Base-by-base conservation (phyloP, 2,329 filamentous ascomycete genomes). In the Alternaria infectoria region DNA sequence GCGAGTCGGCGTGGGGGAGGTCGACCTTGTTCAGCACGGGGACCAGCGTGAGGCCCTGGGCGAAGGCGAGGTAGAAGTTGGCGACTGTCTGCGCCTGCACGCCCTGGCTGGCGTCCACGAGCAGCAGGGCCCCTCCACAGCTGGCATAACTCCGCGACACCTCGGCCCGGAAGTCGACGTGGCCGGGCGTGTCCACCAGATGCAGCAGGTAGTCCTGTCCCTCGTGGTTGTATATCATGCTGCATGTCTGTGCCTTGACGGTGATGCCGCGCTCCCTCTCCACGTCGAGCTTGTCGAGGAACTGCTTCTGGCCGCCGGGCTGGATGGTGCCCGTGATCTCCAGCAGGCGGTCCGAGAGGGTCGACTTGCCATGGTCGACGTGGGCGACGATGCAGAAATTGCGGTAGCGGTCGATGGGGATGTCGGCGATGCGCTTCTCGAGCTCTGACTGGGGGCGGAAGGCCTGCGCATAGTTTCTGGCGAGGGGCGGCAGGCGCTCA, bases 311-410 rank as follows among this genome's bases (percentile, higher is more conserved):
- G 54, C 87, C 86, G 62, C 93, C 93, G 0, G 92, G 87, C 71
- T 92, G 56, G 68, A 99, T 98, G 7, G 95, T 98, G 19, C 96
- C 95, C 1, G 96, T 99, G 68, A 96, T 85, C 84, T 99, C 96
- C 66, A 99, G 87, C 57, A 99, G 84, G 3, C 96, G 91, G 76
- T 99, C 96, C 70, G 91, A 95, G 57, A 99, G 89, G 5, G 96
- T 99, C 77, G 92, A 97, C 82, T 99, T 99, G 74, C 96, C 96
- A 89, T 99, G 96, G 80, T 99, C 96, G 77, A 99, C 96, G 80
- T 99, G 96, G 10, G 96, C 96, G 55, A 99, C 95, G 75, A 99
- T 98, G 81, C 96, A 99, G 80, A 99, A 99, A 81, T 99, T 99
- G 67, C 96, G 91, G 75, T 87, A 95, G 19, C 92, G 88, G 61